These are phyloP conservation scores for Iris pallida DNA, from an alignment of 116 monocot species.

Conservation along the genomic window DNA sequence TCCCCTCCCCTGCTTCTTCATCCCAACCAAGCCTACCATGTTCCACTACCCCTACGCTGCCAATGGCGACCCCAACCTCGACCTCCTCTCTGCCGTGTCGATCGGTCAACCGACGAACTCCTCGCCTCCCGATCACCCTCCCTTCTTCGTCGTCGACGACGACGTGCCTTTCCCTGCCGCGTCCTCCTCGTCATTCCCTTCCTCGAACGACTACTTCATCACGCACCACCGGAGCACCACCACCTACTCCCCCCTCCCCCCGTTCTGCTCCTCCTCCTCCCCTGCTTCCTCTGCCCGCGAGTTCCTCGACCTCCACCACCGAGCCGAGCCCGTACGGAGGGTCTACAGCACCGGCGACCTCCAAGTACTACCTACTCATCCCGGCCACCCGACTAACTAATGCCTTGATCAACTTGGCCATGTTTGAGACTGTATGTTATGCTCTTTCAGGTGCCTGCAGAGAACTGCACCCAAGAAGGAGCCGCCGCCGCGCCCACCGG, in stretches of 20 bases:
- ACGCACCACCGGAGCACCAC: not conserved
- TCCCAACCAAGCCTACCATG: not conserved
- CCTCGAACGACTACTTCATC: constrained; percentile 5
- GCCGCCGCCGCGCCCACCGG: constrained; percentile 1
- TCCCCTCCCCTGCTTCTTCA: constrained; percentile 1
- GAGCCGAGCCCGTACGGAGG: constrained; percentile 37
- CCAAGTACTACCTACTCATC: too few relatives aligned
- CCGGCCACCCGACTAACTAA: not conserved
- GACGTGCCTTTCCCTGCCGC: not conserved
- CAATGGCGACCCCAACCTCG: too few relatives aligned
- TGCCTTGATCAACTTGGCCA: not conserved
- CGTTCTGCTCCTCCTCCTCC: constrained; percentile 12
- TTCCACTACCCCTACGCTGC: too few relatives aligned
- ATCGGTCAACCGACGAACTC: not conserved
- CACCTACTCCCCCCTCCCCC: not conserved
- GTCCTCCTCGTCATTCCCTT: constrained; percentile 3
- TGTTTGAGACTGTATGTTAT: constrained; percentile 23
- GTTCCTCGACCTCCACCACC: constrained; percentile 13
- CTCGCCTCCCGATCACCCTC: not conserved
- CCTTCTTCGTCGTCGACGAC: not conserved
- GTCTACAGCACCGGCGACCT: constrained; percentile 64
- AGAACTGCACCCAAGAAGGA: constrained; percentile 21
- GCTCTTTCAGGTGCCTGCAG: constrained; percentile 14
- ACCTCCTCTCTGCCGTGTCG: not conserved
- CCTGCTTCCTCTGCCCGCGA: constrained; percentile 7